A percentile compares a stretch with the other conserved stretches of the same genome.
Conservation (phyloP, 129 eudicot genomes). For the Flaveria ramosissima region DNA sequence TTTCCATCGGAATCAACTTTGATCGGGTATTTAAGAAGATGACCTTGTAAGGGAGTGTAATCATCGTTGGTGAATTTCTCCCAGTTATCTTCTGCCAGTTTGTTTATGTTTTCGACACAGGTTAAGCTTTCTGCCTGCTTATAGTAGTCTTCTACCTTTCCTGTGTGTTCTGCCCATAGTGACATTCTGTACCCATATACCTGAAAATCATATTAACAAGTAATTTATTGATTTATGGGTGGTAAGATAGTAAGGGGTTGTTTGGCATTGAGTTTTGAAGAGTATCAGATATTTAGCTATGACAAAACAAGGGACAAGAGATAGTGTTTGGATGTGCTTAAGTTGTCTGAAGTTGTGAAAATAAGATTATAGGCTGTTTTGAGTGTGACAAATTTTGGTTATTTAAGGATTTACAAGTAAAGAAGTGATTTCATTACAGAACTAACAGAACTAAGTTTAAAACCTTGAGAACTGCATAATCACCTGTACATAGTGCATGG, state of each 20-base stretch:
- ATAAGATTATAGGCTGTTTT: no score
- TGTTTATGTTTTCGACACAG: constrained; percentile 60
- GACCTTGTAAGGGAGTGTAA: constrained; percentile 66
- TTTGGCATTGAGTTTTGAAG: neutral
- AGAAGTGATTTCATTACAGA: no score
- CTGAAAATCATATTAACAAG: constrained; percentile 36
- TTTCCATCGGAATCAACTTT: constrained; percentile 58
- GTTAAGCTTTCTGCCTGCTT: constrained; percentile 54
- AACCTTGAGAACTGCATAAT: no score
- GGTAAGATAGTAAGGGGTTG: neutral
- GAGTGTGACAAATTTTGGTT: neutral
- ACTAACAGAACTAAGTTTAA: no score
- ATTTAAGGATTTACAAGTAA: neutral
- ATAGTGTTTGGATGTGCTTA: neutral
- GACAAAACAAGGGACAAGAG: neutral
- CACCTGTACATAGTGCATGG: no score
- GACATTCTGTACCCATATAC: constrained; percentile 94
- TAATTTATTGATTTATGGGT: neutral
- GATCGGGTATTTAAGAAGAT: constrained; percentile 79
- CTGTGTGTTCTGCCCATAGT: constrained; percentile 92
- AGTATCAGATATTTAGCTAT: neutral
- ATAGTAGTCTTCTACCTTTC: constrained; percentile 55
- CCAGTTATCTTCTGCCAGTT: constrained; percentile 80
- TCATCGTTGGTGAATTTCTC: constrained; percentile 51
- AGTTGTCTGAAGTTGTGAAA: no score